Base-by-base conservation (phyloP, 805 yeast species). In the Gaillardinia entomophila region DNA sequence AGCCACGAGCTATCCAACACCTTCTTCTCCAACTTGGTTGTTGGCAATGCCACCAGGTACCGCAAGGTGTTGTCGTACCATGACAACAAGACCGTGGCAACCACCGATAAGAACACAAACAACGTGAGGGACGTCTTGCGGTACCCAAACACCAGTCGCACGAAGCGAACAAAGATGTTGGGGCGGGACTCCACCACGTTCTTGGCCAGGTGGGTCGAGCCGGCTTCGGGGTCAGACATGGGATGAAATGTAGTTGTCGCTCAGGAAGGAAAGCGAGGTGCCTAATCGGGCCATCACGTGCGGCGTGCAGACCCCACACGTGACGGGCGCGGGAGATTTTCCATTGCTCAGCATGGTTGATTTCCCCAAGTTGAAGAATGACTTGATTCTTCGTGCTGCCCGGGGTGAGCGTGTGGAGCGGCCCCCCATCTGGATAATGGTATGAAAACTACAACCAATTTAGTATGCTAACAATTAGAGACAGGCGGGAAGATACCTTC, bases 351-450 rank as follows among this genome's bases (percentile, higher is more conserved):
- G 17, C 12, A 60, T 57, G 66, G 35, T 55, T 17, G 62, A 60
- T 34, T 89, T 88, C 56, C 79, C 96, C 12, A 76, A 79, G 12
- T 66, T 89, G 55, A 75, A 89, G 60, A 92, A 92, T 62, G 98
- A 92, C 53, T 70, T 90, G 50, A 82, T 92, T 24, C 66, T 92
- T 42, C 71, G 98, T 48, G 96, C 97, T 3, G 97, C 97, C 8
- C 71, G 71, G 43, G 97, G 84, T 37, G 95, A 90, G 54, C 65
- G 64, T 38, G 97, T 90, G 26, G 97, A 92, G 61, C 78, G 98
- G 55, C 97, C 98, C 2, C 98, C 98, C 13, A 78, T 92, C 39
- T 92, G 97, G 97, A 82, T 89, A 45, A 88, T 88, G 97, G 77
- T 72, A 60, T 42, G 74, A 53, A 13, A 4, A 16, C 24, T 29